These are phyloP conservation scores for Geosmithia flava DNA, from an alignment of 2,329 filamentous ascomycete genomes.

Conservation along the genomic window DNA sequence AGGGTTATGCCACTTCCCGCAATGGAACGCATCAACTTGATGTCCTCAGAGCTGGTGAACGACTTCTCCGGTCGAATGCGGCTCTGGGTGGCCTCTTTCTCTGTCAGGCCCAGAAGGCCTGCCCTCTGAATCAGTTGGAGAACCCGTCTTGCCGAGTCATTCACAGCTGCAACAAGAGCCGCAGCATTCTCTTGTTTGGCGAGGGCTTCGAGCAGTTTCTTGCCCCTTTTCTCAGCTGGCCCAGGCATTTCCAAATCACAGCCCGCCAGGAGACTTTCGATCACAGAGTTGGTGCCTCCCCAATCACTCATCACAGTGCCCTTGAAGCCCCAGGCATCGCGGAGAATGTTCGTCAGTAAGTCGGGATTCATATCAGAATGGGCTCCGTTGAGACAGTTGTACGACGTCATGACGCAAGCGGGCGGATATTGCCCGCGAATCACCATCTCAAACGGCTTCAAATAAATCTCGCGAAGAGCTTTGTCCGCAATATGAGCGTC, in stretches of 20 bases:
- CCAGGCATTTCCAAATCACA: slow-evolving; percentile 45
- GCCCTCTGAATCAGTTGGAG: too few relatives aligned
- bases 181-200: too few relatives aligned
- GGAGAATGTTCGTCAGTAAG: slow-evolving; percentile 42
- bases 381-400: slow-evolving; percentile 31
- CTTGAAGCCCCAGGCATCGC: slow-evolving; percentile 44
- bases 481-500: slow-evolving; percentile 16
- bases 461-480: slow-evolving; percentile 25
- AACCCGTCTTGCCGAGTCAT: too few relatives aligned
- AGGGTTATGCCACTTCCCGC: too few relatives aligned
- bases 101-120: too few relatives aligned
- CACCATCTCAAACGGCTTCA: slow-evolving; percentile 31
- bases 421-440: slow-evolving; percentile 26
- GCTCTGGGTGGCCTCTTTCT: too few relatives aligned
- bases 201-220: too few relatives aligned
- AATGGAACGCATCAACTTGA: too few relatives aligned
- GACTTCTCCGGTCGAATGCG: too few relatives aligned
- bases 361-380: slow-evolving; percentile 37
- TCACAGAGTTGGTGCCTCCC: slow-evolving; percentile 43
- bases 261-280: slow-evolving; percentile 39
- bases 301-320: slow-evolving; percentile 42
- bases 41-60: too few relatives aligned
- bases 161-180: too few relatives aligned
- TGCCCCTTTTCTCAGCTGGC: too few relatives aligned
- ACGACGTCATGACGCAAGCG: slow-evolving; percentile 33